A percentile compares a stretch with the other conserved stretches of the same genome.
Evolutionary conservation across 2,329 filamentous ascomycete genomes (phyloP).

Genomic region (Fusarium sp.): DNA sequence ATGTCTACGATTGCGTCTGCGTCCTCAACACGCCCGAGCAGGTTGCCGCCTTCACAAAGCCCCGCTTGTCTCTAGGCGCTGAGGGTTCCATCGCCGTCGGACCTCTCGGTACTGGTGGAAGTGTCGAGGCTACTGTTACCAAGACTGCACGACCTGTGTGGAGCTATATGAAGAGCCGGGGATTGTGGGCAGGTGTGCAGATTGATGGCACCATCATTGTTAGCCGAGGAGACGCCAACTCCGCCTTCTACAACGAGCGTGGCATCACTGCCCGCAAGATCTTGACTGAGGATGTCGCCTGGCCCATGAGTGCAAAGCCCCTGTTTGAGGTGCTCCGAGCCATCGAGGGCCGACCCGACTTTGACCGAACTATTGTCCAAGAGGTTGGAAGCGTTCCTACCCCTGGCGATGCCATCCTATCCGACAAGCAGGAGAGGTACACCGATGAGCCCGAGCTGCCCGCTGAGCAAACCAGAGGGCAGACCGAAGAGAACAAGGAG

Average conservation of each 20-base stretch:
- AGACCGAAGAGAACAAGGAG: constrained; percentile 16
- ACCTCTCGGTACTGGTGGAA: constrained; percentile 68
- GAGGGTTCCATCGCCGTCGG: constrained; percentile 75
- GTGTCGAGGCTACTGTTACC: constrained; percentile 56
- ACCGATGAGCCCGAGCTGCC: constrained; percentile 12
- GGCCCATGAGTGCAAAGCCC: constrained; percentile 52
- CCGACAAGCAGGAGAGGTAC: constrained; percentile 46
- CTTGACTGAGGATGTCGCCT: constrained; percentile 50
- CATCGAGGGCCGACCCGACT: constrained; percentile 48
- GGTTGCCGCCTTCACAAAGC: constrained; percentile 73
- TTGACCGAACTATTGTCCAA: constrained; percentile 42
- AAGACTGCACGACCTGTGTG: constrained; percentile 70
- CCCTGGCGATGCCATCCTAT: constrained; percentile 27
- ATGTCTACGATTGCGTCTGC: constrained; percentile 81
- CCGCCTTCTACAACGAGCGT: constrained; percentile 76
- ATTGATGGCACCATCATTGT: constrained; percentile 85
- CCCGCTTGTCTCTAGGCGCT: constrained; percentile 74
- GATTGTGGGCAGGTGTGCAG: constrained; percentile 81
- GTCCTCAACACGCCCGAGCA: constrained; percentile 78
- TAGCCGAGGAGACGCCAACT: constrained; percentile 81
- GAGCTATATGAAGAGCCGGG: constrained; percentile 84
- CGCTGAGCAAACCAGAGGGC: background rate
- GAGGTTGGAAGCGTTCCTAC: constrained; percentile 39
- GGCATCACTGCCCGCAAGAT: constrained; percentile 52
- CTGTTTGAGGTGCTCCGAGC: constrained; percentile 53